Conservation (phyloP, 2,329 filamentous ascomycete genomes). For the Cytospora piceae region DNA sequence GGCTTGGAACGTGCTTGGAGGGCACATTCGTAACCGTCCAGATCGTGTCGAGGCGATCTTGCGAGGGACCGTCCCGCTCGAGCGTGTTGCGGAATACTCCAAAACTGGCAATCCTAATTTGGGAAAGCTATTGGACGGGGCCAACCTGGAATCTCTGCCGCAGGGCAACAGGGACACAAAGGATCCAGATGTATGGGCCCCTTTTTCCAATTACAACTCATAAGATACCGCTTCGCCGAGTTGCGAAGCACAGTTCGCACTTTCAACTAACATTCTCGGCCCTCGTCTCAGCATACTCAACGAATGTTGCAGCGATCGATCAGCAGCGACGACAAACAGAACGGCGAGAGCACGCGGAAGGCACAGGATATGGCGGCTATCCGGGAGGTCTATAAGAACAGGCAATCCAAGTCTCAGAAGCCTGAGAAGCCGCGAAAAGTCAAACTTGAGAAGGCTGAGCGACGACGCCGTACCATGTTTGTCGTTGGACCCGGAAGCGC, state of each 20-base stretch:
- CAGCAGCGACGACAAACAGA: neutral
- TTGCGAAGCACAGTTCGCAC: neutral
- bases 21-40: neutral
- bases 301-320: conserved; percentile 14
- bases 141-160: neutral
- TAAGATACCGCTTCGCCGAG: neutral
- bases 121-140: conserved; percentile 6
- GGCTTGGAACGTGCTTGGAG: conserved; percentile 3
- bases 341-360: conserved; percentile 1
- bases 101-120: neutral
- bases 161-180: conserved; percentile 2
- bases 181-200: conserved; percentile 20
- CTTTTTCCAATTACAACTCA: neutral
- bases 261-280: conserved; percentile 9
- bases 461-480: conserved; percentile 9
- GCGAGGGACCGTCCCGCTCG: neutral
- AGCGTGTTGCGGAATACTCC: neutral
- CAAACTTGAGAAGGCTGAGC: conserved; percentile 8
- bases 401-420: neutral
- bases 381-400: conserved; percentile 13
- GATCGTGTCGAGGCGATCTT: conserved; percentile 14
- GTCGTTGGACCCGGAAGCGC: conserved; percentile 1
- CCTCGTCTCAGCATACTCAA: conserved; percentile 12
- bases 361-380: conserved; percentile 5
- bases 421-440: neutral